Percentiles rank a stretch among this genome's conserved stretches.
Evolutionary conservation across 2,329 filamentous ascomycete species (phyloP).

Genomic region (Ambrosiella xylebori): DNA sequence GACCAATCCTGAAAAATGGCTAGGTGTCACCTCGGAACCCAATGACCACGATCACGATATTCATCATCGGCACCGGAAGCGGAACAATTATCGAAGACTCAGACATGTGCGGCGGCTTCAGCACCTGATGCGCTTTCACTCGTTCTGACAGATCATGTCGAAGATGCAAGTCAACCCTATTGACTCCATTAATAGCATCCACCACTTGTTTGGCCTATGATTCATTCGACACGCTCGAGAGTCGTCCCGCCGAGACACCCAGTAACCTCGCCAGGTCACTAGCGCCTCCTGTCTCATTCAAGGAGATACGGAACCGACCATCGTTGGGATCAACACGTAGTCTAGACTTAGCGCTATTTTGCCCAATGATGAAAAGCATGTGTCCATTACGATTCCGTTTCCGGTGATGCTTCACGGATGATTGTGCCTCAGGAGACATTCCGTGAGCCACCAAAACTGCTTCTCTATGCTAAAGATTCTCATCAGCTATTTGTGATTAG

Average conservation of each 20-base stretch:
- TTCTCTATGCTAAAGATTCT: not conserved
- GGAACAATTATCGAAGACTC: conserved; percentile 2
- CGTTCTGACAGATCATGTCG: not conserved
- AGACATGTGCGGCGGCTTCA: conserved; percentile 7
- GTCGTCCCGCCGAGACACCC: not conserved
- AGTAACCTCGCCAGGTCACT: conserved; percentile 44
- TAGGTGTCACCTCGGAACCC: conserved; percentile 67
- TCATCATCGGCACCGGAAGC: conserved; percentile 27
- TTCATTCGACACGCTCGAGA: not conserved
- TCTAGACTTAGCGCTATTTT: conserved; percentile 46
- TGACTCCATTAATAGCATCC: not conserved
- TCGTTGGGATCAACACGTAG: conserved; percentile 46
- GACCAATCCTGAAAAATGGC: conserved; percentile 60
- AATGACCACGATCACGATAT: conserved; percentile 73
- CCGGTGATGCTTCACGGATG: not conserved
- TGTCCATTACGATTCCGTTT: not conserved
- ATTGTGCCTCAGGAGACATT: not conserved
- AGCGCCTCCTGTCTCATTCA: conserved; percentile 51
- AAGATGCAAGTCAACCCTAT: not conserved
- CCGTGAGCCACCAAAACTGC: not conserved
- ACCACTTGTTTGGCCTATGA: not conserved
- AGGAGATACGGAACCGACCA: conserved; percentile 53
- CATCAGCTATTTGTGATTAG: conserved; percentile 12
- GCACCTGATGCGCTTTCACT: conserved; percentile 4
- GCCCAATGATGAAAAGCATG: conserved; percentile 36